phyloP scores from a whole-genome alignment of 2,329 filamentous ascomycete genomes.

The Diaporthe capsici region DNA sequence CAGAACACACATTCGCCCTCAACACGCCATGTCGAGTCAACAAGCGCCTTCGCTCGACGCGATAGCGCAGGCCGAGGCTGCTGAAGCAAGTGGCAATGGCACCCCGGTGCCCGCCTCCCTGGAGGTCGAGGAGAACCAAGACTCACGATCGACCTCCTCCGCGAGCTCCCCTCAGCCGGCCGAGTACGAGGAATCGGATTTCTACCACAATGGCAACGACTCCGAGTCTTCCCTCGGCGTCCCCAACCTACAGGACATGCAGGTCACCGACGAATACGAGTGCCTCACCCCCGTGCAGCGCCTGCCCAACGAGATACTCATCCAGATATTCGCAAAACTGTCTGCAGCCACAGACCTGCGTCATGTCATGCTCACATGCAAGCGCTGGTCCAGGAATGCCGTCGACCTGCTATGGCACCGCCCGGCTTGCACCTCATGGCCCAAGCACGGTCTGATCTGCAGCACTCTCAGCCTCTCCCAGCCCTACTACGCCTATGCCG shows the following conservation, averaged over 20 bases:
- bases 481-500: slow-evolving; percentile 90
- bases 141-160: slow-evolving; percentile 75
- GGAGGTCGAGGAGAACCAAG: slow-evolving; percentile 59
- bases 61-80: slow-evolving; percentile 45
- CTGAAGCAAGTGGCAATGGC: slow-evolving; percentile 41
- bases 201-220: slow-evolving; percentile 90
- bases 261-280: slow-evolving; percentile 74
- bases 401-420: slow-evolving; percentile 96
- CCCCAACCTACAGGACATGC: slow-evolving; percentile 82
- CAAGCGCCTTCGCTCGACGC: slow-evolving; percentile 48
- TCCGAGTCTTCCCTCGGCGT: slow-evolving; percentile 92
- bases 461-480: slow-evolving; percentile 78
- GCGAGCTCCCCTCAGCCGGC: slow-evolving; percentile 81
- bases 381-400: slow-evolving; percentile 91
- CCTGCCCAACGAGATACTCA: slow-evolving; percentile 94
- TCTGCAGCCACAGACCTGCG: slow-evolving; percentile 82
- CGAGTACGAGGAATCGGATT: slow-evolving; percentile 94
- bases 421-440: slow-evolving; percentile 90
- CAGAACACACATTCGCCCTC: slow-evolving; percentile 9
- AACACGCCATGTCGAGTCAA: slow-evolving; percentile 46
- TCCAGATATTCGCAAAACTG: slow-evolving; percentile 90
- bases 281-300: slow-evolving; percentile 85
- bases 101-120: slow-evolving; percentile 42
- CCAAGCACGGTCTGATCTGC: slow-evolving; percentile 85
- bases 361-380: slow-evolving; percentile 93